Percentiles rank a stretch among this genome's conserved stretches.
phyloP scores from a whole-genome alignment of 352 stramenopile species.

The Globisporangium recalcitrans region DNA sequence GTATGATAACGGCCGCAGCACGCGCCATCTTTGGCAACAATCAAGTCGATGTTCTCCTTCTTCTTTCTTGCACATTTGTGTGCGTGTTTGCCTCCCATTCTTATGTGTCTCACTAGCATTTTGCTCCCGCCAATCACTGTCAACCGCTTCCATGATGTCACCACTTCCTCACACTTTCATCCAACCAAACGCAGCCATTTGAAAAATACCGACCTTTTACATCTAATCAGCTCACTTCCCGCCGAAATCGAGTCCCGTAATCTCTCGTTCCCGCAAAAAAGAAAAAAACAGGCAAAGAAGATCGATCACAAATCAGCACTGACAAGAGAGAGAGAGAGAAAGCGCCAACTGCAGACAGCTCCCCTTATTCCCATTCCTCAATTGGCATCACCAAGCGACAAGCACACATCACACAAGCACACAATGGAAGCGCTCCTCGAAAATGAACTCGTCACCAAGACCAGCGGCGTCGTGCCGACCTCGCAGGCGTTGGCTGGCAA shows the following conservation, averaged over 20 bases:
- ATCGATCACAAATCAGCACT: slow-evolving; percentile 4
- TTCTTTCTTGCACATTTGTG: neutral
- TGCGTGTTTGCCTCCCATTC: neutral
- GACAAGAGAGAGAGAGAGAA: neutral
- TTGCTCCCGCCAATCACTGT: neutral
- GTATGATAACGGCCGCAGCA: neutral
- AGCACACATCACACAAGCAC: slow-evolving; percentile 5
- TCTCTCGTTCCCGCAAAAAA: slow-evolving; percentile 1
- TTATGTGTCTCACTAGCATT: neutral
- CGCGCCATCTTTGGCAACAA: neutral
- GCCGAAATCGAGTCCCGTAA: slow-evolving; percentile 7
- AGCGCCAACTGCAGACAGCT: neutral
- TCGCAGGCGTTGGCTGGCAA: slow-evolving; percentile 58
- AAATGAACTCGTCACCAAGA: slow-evolving; percentile 67
- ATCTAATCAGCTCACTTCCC: neutral
- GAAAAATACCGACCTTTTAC: neutral
- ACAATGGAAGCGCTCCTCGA: slow-evolving; percentile 67
- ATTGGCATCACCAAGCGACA: slow-evolving; percentile 20
- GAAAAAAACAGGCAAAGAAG: neutral
- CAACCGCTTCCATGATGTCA: neutral
- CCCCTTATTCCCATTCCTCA: neutral
- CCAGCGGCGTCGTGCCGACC: slow-evolving; percentile 46
- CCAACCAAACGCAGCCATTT: neutral
- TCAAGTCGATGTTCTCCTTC: neutral
- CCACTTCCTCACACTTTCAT: neutral